A percentile compares a stretch with the other conserved stretches of the same genome.
Evolutionary conservation across 78 protist genomes (phyloP).

Genomic region (Planoprotostelium fungivorum): DNA sequence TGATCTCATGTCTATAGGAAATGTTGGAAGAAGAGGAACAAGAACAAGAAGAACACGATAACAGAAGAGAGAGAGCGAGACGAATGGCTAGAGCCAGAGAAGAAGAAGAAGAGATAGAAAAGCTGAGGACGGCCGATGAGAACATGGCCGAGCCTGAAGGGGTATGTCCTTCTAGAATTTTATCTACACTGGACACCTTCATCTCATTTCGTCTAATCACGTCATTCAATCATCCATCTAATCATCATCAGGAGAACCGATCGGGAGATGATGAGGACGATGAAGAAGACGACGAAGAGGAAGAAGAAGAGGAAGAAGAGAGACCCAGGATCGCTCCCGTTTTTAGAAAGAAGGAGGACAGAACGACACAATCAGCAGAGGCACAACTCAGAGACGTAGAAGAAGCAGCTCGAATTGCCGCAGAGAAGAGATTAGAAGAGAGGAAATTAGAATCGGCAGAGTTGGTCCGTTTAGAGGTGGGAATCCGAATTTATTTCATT

Average conservation of each 20-base stretch:
- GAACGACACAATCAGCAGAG: conserved; percentile 34
- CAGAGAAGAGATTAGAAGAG: conserved; percentile 25
- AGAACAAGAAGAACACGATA: conserved; percentile 24
- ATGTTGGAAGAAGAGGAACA: conserved; percentile 4
- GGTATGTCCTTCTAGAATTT: not conserved
- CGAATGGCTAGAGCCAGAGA: conserved; percentile 14
- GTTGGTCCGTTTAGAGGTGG: not conserved
- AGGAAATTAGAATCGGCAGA: conserved; percentile 26
- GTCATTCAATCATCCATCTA: conserved; percentile 1
- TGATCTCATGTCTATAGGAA: not conserved
- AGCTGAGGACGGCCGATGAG: not conserved
- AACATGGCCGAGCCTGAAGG: not conserved
- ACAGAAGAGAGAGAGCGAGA: conserved; percentile 49
- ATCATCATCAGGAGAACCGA: conserved; percentile 6
- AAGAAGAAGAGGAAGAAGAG: conserved; percentile 17
- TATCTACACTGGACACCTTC: not conserved
- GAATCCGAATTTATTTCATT: no score
- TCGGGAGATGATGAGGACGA: conserved; percentile 19
- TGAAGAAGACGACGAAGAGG: conserved; percentile 23
- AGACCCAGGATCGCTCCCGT: conserved; percentile 30
- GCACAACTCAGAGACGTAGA: conserved; percentile 20
- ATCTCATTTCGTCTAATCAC: not conserved
- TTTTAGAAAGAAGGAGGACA: conserved; percentile 28
- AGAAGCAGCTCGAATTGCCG: not conserved
- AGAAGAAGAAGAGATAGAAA: conserved; percentile 21